Evolutionary conservation across 2,329 filamentous ascomycete genomes (phyloP).

Genomic region (Tetracladium maxilliforme): DNA sequence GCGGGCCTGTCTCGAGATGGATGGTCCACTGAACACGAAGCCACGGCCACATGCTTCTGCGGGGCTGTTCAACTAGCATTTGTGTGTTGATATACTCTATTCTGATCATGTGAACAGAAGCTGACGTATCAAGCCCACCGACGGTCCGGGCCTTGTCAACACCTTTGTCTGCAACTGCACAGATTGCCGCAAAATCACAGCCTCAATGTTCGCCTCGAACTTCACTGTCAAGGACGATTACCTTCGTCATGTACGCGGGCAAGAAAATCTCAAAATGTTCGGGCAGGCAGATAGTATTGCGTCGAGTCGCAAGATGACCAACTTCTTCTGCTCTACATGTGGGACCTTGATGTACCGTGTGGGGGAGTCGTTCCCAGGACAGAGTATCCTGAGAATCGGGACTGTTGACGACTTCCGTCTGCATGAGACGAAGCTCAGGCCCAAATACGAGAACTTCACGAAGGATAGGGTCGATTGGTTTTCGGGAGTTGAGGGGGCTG

Average conservation of each 20-base stretch:
- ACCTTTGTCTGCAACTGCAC: constrained; percentile 44
- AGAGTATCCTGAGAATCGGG: constrained; percentile 36
- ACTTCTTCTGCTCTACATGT: constrained; percentile 44
- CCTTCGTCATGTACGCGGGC: constrained; percentile 33
- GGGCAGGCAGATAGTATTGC: constrained; percentile 29
- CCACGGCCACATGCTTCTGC: constrained; percentile 44
- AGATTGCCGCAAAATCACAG: constrained; percentile 48
- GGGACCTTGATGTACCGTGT: constrained; percentile 45
- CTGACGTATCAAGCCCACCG: constrained; percentile 22
- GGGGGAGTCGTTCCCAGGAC: constrained; percentile 24
- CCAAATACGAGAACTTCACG: constrained; percentile 33
- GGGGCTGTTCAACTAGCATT: constrained; percentile 38
- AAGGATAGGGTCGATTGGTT: constrained; percentile 37
- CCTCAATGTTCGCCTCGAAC: constrained; percentile 46
- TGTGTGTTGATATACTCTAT: constrained; percentile 27
- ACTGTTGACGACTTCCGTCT: constrained; percentile 47
- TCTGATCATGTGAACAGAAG: no score
- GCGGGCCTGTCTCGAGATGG: constrained; percentile 22
- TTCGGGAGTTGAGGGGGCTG: constrained; percentile 16
- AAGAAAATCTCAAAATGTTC: constrained; percentile 30
- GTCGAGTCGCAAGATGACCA: constrained; percentile 36
- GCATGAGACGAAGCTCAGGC: constrained; percentile 39
- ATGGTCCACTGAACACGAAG: constrained; percentile 27
- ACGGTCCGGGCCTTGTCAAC: constrained; percentile 26
- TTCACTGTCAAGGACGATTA: constrained; percentile 31